Percentiles rank a stretch among this genome's conserved stretches.
phyloP scores from a whole-genome alignment of 2,329 filamentous ascomycete species.

The Monosporascus sp. region DNA sequence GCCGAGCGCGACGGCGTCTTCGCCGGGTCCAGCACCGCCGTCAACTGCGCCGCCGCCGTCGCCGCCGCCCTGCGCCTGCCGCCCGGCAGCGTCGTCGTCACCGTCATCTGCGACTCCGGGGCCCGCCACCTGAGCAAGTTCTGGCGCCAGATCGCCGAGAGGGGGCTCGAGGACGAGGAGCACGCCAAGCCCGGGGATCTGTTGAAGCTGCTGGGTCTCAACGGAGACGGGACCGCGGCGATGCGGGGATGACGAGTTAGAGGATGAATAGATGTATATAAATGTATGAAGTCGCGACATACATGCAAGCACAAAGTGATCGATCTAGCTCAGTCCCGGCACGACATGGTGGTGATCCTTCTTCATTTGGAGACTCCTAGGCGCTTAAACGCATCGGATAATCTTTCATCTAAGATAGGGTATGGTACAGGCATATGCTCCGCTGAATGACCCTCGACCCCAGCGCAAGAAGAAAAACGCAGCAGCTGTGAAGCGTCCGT shows the following conservation, averaged over 20 bases:
- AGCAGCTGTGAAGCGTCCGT: too few relatives aligned
- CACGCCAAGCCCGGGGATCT: conserved; percentile 39
- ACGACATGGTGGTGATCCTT: too few relatives aligned
- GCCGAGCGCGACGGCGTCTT: conserved; percentile 98
- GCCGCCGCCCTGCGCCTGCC: conserved; percentile 61
- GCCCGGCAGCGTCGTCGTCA: conserved; percentile 64
- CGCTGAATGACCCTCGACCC: too few relatives aligned
- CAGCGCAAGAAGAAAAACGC: too few relatives aligned
- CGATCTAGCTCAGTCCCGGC: too few relatives aligned
- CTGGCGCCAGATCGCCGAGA: conserved; percentile 67
- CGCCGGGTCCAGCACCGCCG: conserved; percentile 88
- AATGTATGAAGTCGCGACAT: neutral
- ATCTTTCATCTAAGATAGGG: too few relatives aligned
- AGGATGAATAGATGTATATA: neutral
- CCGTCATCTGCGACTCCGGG: conserved; percentile 81
- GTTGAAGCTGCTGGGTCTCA: conserved; percentile 45
- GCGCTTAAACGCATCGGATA: too few relatives aligned
- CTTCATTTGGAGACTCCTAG: too few relatives aligned
- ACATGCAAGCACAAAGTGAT: too few relatives aligned
- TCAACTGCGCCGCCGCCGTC: conserved; percentile 85
- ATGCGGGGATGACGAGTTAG: neutral
- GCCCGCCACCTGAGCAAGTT: conserved; percentile 79
- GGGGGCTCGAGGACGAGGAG: conserved; percentile 60
- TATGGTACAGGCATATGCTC: too few relatives aligned
- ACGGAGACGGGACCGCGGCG: conserved; percentile 5